A percentile compares a stretch with the other conserved stretches of the same genome.
Evolutionary conservation across 2,329 filamentous ascomycete genomes (phyloP).

Genomic region (Botrytis tulipae): DNA sequence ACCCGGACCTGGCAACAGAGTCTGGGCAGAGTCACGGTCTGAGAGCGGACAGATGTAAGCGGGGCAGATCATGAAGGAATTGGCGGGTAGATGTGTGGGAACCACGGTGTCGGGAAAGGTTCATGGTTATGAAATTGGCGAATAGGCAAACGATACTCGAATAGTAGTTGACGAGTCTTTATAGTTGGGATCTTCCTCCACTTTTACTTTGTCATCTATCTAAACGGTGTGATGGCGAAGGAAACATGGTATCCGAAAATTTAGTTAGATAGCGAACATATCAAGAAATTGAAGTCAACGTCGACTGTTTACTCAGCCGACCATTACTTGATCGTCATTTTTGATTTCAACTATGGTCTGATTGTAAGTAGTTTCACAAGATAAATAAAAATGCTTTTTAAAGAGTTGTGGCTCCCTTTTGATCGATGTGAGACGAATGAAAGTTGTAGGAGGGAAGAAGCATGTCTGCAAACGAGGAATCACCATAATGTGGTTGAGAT

Average conservation of each 20-base stretch:
- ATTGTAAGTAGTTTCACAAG: not conserved
- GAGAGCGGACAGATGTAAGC: not conserved
- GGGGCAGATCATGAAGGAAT: too few species aligned
- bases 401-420: not conserved
- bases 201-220: not conserved
- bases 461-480: not conserved
- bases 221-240: not conserved
- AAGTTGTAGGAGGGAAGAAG: not conserved
- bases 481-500: not conserved
- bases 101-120: not conserved
- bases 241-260: not conserved
- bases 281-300: not conserved
- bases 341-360: not conserved
- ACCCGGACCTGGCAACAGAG: not conserved
- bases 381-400: not conserved
- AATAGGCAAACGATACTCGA: not conserved
- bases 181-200: not conserved
- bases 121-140: not conserved
- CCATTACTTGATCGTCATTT: not conserved
- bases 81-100: not conserved
- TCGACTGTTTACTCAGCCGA: slow-evolving; percentile 1
- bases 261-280: not conserved
- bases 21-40: not conserved
- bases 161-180: not conserved
- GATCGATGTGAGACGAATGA: not conserved